Percentiles rank a stretch among this genome's conserved stretches.
Conservation (phyloP, 192 early-diverging fungal species). For the Coemansia sp. region DNA sequence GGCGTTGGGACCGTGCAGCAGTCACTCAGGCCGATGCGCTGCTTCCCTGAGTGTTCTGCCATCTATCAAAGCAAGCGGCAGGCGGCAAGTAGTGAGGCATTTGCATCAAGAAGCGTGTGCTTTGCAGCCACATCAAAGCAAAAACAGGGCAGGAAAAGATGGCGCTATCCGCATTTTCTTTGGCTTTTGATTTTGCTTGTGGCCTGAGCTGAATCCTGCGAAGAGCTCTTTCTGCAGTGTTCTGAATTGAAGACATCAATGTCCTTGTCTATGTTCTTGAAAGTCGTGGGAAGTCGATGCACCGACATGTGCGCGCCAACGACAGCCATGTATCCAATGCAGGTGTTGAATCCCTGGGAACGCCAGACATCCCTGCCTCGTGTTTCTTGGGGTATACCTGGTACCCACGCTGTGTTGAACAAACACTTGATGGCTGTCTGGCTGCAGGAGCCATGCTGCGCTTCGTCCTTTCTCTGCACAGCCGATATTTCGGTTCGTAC, state of each 20-base stretch:
- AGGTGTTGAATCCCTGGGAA: constrained; percentile 1
- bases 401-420: not conserved
- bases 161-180: not conserved
- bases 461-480: not conserved
- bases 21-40: not conserved
- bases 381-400: not conserved
- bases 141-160: not conserved
- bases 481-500: not conserved
- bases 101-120: not conserved
- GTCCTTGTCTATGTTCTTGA: not conserved
- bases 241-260: not conserved
- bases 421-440: not conserved
- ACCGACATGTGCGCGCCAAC: not conserved
- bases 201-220: too few species aligned
- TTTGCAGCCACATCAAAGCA: not conserved
- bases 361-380: not conserved
- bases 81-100: not conserved
- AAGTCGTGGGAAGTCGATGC: not conserved
- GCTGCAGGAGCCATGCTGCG: not conserved
- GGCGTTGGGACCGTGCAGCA: not conserved
- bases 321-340: not conserved
- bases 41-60: too few species aligned
- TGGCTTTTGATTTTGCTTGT: too few species aligned
- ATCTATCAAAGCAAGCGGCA: too few species aligned
- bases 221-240: too few species aligned